A percentile compares a stretch with the other conserved stretches of the same genome.
phyloP scores from a whole-genome alignment of 116 monocot species.

The Dioscorea cayenensis region DNA sequence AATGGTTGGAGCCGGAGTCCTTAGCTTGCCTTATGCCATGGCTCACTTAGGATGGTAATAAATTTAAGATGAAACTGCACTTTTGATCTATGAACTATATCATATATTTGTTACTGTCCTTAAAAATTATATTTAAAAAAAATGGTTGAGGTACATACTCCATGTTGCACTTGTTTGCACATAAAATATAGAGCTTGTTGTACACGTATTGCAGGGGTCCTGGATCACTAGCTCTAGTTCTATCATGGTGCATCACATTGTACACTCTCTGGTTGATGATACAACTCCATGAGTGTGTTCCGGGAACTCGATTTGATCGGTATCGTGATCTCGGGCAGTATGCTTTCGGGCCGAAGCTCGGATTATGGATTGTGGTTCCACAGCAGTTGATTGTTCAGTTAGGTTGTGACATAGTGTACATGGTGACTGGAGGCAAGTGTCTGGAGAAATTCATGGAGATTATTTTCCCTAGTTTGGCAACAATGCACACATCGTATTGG shows the following conservation, averaged over 20 bases:
- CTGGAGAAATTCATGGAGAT: conserved; percentile 21
- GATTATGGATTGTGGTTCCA: conserved; percentile 26
- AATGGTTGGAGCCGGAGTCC: conserved; percentile 24
- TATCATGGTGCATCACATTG: conserved; percentile 27
- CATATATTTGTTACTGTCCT: too few relatives aligned
- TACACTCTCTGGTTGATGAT: conserved; percentile 30
- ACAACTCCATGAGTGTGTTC: conserved; percentile 30
- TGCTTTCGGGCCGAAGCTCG: conserved; percentile 25
- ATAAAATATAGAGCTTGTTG: not conserved
- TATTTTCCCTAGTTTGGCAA: not conserved
- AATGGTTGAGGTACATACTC: too few relatives aligned
- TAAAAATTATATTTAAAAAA: too few relatives aligned
- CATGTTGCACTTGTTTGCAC: not conserved
- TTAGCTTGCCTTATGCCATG: conserved; percentile 31
- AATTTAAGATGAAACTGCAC: too few relatives aligned
- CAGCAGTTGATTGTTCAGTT: conserved; percentile 29
- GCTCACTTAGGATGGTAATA: conserved; percentile 28
- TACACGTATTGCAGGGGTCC: conserved; percentile 14
- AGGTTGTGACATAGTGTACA: conserved; percentile 22
- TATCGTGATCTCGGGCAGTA: conserved; percentile 25
- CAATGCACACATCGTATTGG: conserved; percentile 11
- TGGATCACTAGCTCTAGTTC: conserved; percentile 12
- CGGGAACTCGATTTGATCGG: conserved; percentile 27
- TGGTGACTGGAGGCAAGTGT: conserved; percentile 29
- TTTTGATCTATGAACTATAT: too few relatives aligned